Conservation (phyloP, 2,329 filamentous ascomycete species). For the Alternaria arbusti region DNA sequence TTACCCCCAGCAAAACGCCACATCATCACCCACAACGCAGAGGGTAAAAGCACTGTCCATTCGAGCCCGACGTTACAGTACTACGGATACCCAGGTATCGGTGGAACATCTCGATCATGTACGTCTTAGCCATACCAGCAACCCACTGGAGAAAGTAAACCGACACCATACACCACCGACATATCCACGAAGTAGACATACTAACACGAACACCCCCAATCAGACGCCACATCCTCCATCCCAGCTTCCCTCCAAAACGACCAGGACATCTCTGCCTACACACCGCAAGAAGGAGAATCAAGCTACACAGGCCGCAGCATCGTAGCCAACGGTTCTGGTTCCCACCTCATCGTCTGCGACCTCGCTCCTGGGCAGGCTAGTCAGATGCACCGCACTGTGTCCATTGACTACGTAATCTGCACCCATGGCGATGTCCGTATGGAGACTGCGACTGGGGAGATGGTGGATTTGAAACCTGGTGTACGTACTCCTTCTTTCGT, state of each 20-base stretch:
- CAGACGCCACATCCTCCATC: constrained; percentile 52
- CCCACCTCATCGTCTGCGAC: constrained; percentile 21
- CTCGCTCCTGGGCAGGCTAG: constrained; percentile 17
- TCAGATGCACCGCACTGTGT: constrained; percentile 24
- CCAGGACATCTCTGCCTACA: constrained; percentile 51
- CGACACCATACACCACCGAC: background rate
- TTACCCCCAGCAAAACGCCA: constrained; percentile 42
- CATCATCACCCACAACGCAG: constrained; percentile 43
- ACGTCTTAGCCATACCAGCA: background rate
- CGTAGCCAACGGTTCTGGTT: constrained; percentile 11
- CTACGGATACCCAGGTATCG: background rate
- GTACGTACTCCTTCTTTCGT: constrained; percentile 1
- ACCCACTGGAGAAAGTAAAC: no score
- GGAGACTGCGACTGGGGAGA: constrained; percentile 24
- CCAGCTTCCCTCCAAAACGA: constrained; percentile 51
- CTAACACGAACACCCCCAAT: background rate
- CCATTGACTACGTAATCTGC: constrained; percentile 28
- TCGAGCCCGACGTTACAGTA: constrained; percentile 27
- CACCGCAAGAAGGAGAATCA: background rate
- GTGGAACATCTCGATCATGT: background rate
- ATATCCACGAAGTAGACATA: background rate
- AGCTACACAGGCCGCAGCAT: constrained; percentile 18
- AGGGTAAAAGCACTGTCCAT: constrained; percentile 49
- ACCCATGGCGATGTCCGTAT: constrained; percentile 23
- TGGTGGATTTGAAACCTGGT: constrained; percentile 18